phyloP scores from a whole-genome alignment of 371 early-diverging fungal species.

The Mucor indicus region DNA sequence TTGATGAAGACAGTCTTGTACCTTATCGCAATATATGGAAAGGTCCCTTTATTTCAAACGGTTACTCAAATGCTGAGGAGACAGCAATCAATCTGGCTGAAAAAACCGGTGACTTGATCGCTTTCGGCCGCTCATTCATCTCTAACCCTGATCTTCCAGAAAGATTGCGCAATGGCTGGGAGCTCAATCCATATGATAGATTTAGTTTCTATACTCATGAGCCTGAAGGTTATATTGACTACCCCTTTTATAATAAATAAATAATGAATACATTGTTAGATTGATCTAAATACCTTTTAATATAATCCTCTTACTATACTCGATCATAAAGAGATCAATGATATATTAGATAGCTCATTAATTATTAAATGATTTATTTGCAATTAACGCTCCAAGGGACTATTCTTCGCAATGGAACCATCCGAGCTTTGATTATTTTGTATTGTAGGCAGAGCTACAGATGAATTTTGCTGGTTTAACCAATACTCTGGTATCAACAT shows the following conservation, averaged over 20 bases:
- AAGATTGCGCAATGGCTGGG: constrained; percentile 22
- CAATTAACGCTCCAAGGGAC: no score
- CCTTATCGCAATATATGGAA: constrained; percentile 30
- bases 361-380: no score
- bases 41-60: constrained; percentile 22
- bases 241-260: constrained; percentile 32
- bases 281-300: no score
- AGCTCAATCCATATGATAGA: constrained; percentile 24
- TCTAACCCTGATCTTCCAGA: constrained; percentile 36
- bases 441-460: no score
- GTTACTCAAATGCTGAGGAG: constrained; percentile 8
- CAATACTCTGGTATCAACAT: constrained; percentile 6
- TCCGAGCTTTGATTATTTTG: no score
- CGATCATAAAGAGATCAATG: no score
- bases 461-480: constrained; percentile 7
- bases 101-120: constrained; percentile 22
- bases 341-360: no score
- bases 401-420: no score
- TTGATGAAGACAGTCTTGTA: constrained; percentile 9
- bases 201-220: constrained; percentile 19
- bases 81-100: constrained; percentile 21
- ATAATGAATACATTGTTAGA: no score
- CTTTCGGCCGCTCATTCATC: constrained; percentile 32
- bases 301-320: no score
- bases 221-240: constrained; percentile 25